phyloP scores from a whole-genome alignment of 2,329 filamentous ascomycete genomes.

The Scedosporium boydii region DNA sequence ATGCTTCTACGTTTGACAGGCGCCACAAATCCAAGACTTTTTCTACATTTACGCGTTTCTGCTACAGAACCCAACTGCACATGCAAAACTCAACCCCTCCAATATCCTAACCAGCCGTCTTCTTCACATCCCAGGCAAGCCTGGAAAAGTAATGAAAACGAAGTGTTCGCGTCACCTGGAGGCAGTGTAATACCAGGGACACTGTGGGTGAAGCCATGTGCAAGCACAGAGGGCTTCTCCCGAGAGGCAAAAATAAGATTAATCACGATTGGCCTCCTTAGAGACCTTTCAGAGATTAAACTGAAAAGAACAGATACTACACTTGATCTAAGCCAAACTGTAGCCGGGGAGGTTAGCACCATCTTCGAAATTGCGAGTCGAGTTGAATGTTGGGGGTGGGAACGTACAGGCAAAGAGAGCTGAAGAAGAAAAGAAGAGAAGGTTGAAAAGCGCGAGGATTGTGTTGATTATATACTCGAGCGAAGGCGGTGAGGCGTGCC shows the following conservation, averaged over 20 bases:
- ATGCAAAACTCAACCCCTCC: too few relatives aligned
- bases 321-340: constrained; percentile 42
- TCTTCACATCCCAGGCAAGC: constrained; percentile 29
- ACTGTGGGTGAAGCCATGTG: constrained; percentile 50
- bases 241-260: constrained; percentile 65
- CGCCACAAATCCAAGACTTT: neutral
- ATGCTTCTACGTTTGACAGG: neutral
- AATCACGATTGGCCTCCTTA: constrained; percentile 67
- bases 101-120: constrained; percentile 13
- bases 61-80: too few relatives aligned
- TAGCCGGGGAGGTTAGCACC: neutral
- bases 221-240: constrained; percentile 59
- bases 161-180: constrained; percentile 31
- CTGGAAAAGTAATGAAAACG: constrained; percentile 29
- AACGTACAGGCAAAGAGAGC: constrained; percentile 8
- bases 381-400: constrained; percentile 3
- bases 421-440: constrained; percentile 9
- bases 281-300: constrained; percentile 87
- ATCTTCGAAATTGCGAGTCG: neutral
- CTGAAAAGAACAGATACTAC: constrained; percentile 96
- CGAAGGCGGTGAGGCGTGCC: constrained; percentile 1
- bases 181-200: constrained; percentile 37
- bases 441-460: neutral
- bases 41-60: too few relatives aligned
- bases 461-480: constrained; percentile 14